These are phyloP conservation scores for Tuber melanosporum DNA, from an alignment of 495 filamentous ascomycete species.

Conservation along the genomic window DNA sequence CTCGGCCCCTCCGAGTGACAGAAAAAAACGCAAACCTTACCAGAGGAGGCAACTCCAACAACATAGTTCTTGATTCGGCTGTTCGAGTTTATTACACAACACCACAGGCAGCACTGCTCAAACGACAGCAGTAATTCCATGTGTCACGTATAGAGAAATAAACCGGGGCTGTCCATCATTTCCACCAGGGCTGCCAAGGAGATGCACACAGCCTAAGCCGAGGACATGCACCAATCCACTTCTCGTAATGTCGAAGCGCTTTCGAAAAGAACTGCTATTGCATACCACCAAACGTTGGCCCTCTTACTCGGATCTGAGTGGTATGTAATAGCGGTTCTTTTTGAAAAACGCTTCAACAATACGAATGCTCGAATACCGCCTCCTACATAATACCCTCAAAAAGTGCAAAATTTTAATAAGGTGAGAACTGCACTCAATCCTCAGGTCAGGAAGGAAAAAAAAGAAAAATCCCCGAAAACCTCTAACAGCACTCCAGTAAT, in stretches of 20 bases:
- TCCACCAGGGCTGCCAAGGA: not conserved
- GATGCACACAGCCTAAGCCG: not conserved
- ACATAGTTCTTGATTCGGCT: too few relatives aligned
- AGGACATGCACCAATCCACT: not conserved
- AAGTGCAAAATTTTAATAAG: not conserved
- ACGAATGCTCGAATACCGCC: not conserved
- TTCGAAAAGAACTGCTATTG: too few relatives aligned
- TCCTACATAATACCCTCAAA: not conserved
- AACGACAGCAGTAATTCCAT: not conserved
- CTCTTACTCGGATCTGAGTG: too few relatives aligned
- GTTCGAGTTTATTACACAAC: not conserved
- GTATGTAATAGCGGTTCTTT: too few relatives aligned
- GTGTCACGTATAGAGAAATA: not conserved
- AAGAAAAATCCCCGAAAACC: not conserved
- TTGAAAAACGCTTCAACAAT: too few relatives aligned
- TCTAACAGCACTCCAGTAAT: not conserved
- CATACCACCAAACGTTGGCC: too few relatives aligned
- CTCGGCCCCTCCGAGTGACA: too few relatives aligned
- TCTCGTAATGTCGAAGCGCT: too few relatives aligned
- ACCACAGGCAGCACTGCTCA: not conserved
- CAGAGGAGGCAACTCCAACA: too few relatives aligned
- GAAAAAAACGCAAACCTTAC: too few relatives aligned
- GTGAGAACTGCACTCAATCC: not conserved
- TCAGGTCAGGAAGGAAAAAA: not conserved
- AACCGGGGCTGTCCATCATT: not conserved